Evolutionary conservation across 2,329 filamentous ascomycete species (phyloP), one percentile per base, ranked within the genome.

Genomic region (Xylaria sp.): DNA sequence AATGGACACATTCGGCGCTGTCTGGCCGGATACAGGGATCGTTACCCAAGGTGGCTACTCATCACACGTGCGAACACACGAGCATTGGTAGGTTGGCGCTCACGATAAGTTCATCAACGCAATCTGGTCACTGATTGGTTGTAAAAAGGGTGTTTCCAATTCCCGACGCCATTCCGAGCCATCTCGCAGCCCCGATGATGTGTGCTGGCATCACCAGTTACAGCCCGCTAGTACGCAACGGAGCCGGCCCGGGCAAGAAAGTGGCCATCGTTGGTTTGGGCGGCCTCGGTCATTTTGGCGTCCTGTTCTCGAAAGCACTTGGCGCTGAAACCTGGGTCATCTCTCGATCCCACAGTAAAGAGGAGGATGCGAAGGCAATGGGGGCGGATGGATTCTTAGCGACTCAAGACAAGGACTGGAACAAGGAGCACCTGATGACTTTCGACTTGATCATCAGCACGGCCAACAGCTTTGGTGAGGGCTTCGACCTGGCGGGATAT

Each of bases 131-230:
- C 56, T 69, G 23, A 66, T 23, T 18, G 15, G 39, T 51, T 57
- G 23, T 12, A 51, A 70, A 12, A 87, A 87, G 85, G 86, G 86
- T 88, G 55, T 89, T 88, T 77, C 91, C 91, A 76, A 94, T 97
- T 72, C 94, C 93, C 44, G 92, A 94, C 39, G 88, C 85, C 62
- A 86, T 97, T 55, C 76, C 84, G 10, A 87, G 85, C 73, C 80
- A 82, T 65, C 81, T 90, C 60, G 92, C 90, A 0, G 93, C 92
- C 1, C 92, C 92, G 10, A 94, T 94, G 91, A 86, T 96, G 74
- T 97, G 94, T 81, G 94, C 92, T 50, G 94, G 94, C 72, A 85
- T 97, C 73, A 97, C 94, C 3, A 89, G 90, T 68, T 97, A 90
- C 83, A 91, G 88, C 69, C 93, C 94, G 1, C 85, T 97, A 15